A percentile compares a stretch with the other conserved stretches of the same genome.
Evolutionary conservation across 306 rosid genomes (phyloP).

Genomic region (Alnus glutinosa): DNA sequence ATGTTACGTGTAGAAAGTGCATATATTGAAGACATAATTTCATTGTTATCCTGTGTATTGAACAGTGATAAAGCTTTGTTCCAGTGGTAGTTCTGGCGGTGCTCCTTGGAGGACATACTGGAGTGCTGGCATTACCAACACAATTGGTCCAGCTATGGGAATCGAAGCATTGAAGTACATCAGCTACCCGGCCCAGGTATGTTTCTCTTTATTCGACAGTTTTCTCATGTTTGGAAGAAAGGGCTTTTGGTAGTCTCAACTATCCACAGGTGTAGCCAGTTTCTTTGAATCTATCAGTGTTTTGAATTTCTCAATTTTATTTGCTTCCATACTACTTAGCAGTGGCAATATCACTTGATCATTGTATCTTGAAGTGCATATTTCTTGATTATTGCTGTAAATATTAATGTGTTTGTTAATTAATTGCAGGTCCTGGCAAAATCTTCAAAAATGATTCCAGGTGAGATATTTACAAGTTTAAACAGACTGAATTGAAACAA

Average conservation of each 20-base stretch:
- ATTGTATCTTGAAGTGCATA: neutral
- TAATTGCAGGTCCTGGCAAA: constrained; percentile 89
- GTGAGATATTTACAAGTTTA: constrained; percentile 41
- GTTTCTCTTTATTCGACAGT: constrained; percentile 5
- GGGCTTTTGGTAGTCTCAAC: neutral
- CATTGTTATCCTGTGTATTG: constrained; percentile 7
- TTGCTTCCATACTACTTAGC: neutral
- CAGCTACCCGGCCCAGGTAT: constrained; percentile 97
- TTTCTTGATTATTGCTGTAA: constrained; percentile 1
- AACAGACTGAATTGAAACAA: neutral
- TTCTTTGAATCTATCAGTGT: neutral
- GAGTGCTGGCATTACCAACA: constrained; percentile 97
- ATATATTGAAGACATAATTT: neutral
- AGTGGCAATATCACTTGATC: neutral
- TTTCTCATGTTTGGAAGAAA: neutral
- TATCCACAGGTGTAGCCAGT: neutral
- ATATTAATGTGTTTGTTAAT: constrained; percentile 18
- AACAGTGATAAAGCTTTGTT: constrained; percentile 86
- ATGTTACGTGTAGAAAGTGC: neutral
- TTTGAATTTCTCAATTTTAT: neutral
- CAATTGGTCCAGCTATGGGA: constrained; percentile 99
- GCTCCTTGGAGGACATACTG: constrained; percentile 93
- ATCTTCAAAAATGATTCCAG: constrained; percentile 99
- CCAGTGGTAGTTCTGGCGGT: constrained; percentile 59
- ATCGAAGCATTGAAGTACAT: constrained; percentile 95